Evolutionary conservation across 2,329 filamentous ascomycete species (phyloP), one percentile per base, ranked within the genome.

Genomic region (Beauveria sp.): DNA sequence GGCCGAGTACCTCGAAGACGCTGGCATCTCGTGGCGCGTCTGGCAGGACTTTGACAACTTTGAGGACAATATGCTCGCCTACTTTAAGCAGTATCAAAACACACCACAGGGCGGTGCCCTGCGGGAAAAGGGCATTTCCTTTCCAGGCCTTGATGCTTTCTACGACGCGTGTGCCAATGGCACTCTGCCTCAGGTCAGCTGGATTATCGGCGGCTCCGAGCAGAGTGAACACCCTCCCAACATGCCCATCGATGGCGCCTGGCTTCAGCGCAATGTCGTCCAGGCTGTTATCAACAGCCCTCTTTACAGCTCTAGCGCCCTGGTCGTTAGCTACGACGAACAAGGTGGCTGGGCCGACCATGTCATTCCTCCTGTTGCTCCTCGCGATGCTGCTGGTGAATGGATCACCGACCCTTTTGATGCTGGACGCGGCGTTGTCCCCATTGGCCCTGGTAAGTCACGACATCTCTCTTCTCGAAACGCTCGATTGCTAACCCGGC

Each of bases 301-400:
- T 3, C 73, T 74, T 51, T 83, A 82, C 67, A 74, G 76, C 26
- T 76, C 76, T 16, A 83, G 79, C 1, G 74, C 77, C 3, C 67
- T 84, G 49, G 77, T 83, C 61, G 76, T 83, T 62, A 81, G 78
- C 65, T 83, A 78, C 66, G 80, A 83, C 63, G 79, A 84, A 68
- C 77, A 78, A n/a, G 81, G 80, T 53, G 80, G 80, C 51, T 83
- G 75, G 69, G 80, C 80, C 10, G 81, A 83, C 63, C 79, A 82
- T 62, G 80, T 83, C 3, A 70, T 74, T 14, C 80, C 80, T 0
- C 76, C 77, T 60, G 76, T 81, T 62, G 74, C 80, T 0, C 77
- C 78, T 18, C 67, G 73, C 22, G 77, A 74, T 38, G 81, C 80
- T 0, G 66, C 77, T 0, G 81, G 80, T 5, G 80, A 83, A 66